Conservation (phyloP, 179 eudicot species). For the Camellia oleifera region DNA sequence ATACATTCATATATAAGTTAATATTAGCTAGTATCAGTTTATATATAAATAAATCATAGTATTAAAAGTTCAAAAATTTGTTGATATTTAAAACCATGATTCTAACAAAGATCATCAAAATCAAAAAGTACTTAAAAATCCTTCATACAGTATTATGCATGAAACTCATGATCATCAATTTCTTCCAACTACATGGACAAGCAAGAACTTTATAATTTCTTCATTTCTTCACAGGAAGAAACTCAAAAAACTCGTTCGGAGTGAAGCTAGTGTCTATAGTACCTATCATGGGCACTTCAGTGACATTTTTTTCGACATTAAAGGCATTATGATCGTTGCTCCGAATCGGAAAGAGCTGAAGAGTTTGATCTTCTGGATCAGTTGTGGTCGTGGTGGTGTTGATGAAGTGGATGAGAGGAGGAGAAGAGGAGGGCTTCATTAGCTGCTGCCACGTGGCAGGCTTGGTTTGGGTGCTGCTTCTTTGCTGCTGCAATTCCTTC, state of each 20-base stretch:
- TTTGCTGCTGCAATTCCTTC: slow-evolving; percentile 1
- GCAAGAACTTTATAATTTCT: not conserved
- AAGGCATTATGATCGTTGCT: not conserved
- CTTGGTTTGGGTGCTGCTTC: not conserved
- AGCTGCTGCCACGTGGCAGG: not conserved
- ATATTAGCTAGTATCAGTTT: no score
- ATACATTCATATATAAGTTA: no score
- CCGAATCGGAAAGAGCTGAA: slow-evolving; percentile 30
- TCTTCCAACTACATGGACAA: not conserved
- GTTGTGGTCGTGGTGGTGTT: not conserved
- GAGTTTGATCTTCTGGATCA: slow-evolving; percentile 16
- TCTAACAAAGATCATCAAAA: no score
- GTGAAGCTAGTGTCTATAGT: not conserved
- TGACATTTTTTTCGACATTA: not conserved
- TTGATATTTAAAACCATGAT: no score
- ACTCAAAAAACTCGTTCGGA: slow-evolving; percentile 25
- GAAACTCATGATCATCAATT: not conserved
- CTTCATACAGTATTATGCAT: no score
- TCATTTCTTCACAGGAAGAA: slow-evolving; percentile 23
- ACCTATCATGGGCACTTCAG: not conserved
- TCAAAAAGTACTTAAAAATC: no score
- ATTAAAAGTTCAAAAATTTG: no score
- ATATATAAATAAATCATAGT: no score
- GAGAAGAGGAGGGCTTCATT: slow-evolving; percentile 10
- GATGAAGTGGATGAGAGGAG: slow-evolving; percentile 2